Percentiles rank a stretch among this genome's conserved stretches.
These are phyloP conservation scores for Cercospora sp. DNA, from an alignment of 2,329 filamentous ascomycete genomes.

Conservation along the genomic window DNA sequence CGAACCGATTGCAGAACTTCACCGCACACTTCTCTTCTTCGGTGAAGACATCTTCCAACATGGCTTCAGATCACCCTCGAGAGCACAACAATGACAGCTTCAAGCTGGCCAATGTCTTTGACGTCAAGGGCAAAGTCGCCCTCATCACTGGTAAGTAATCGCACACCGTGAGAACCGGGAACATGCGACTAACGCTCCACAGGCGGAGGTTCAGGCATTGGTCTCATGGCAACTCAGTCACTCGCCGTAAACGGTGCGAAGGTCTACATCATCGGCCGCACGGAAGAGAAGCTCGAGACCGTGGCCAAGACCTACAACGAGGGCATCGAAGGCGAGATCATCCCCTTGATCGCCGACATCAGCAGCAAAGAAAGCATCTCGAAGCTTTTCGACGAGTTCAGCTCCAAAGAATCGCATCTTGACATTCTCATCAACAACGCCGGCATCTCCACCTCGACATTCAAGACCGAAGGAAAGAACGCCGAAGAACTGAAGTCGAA, in stretches of 20 bases:
- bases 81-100: constrained; percentile 41
- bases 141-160: constrained; percentile 38
- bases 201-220: constrained; percentile 51
- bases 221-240: constrained; percentile 50
- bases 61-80: constrained; percentile 31
- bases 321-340: constrained; percentile 48
- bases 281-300: constrained; percentile 50
- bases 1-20: constrained; percentile 8
- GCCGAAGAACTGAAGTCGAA: constrained; percentile 49
- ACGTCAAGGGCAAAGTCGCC: constrained; percentile 44
- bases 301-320: constrained; percentile 48
- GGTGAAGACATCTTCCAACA: constrained; percentile 21
- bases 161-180: too few relatives aligned
- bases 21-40: constrained; percentile 19
- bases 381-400: constrained; percentile 46
- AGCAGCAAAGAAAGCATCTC: constrained; percentile 47
- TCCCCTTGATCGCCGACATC: constrained; percentile 48
- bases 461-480: constrained; percentile 40
- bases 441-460: constrained; percentile 45
- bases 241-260: constrained; percentile 45
- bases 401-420: constrained; percentile 47
- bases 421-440: constrained; percentile 51
- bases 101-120: constrained; percentile 39
- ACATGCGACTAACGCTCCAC: not conserved
- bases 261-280: constrained; percentile 52